Conservation (phyloP, 257 asterid species). For the Henckelia pumila region DNA sequence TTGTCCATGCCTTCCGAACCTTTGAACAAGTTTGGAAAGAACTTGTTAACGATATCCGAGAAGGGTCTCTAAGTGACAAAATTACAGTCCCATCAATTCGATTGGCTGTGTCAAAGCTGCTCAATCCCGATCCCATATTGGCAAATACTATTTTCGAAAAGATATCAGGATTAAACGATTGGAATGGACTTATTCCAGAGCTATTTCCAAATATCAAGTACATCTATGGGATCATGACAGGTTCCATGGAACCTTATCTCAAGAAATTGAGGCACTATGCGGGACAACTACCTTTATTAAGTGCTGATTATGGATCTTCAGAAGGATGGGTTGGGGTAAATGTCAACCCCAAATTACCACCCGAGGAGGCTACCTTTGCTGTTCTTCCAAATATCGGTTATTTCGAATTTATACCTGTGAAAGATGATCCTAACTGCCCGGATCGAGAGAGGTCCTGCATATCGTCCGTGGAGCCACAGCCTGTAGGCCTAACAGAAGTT, state of each 20-base stretch:
- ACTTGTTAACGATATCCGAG: conserved; percentile 56
- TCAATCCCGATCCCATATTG: conserved; percentile 66
- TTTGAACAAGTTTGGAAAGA: conserved; percentile 78
- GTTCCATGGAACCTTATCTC: conserved; percentile 93
- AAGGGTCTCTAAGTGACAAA: conserved; percentile 61
- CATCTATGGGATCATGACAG: conserved; percentile 89
- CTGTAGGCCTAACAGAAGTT: conserved; percentile 73
- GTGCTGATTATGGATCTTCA: conserved; percentile 92
- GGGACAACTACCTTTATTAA: conserved; percentile 64
- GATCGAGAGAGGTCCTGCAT: not conserved
- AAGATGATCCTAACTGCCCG: conserved; percentile 25
- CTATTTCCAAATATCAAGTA: conserved; percentile 73
- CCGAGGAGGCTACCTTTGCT: conserved; percentile 67
- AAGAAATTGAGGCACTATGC: conserved; percentile 83
- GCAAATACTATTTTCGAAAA: conserved; percentile 46
- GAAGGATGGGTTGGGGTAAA: conserved; percentile 97
- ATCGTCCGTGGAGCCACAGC: conserved; percentile 30
- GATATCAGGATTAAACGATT: conserved; percentile 56
- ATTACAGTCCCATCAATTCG: conserved; percentile 69
- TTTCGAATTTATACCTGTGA: conserved; percentile 79
- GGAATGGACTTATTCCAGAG: conserved; percentile 72
- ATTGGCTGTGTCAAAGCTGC: conserved; percentile 53
- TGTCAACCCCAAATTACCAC: conserved; percentile 66
- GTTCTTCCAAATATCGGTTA: conserved; percentile 86
- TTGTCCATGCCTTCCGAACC: conserved; percentile 80